Base-by-base conservation (phyloP, 2,329 filamentous ascomycete genomes). In the Blumeria graminis region DNA sequence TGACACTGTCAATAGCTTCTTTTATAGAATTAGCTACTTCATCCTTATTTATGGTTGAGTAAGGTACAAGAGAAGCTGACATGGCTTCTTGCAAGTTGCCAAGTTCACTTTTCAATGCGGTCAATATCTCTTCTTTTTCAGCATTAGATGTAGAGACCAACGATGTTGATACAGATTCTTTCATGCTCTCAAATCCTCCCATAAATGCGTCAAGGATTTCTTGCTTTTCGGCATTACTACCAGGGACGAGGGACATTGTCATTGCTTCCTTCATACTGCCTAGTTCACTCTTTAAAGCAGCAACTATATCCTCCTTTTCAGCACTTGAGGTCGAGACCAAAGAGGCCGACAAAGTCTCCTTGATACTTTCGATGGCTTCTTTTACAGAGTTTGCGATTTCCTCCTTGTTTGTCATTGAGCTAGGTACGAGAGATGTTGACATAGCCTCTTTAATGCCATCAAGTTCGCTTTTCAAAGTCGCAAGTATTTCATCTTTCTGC, bases 301-400 rank as follows among this genome's bases (percentile, higher is more conserved):
- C n/a, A n/a, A n/a, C n/a, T n/a, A n/a, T n/a, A n/a, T n/a, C n/a
- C n/a, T n/a, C n/a, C n/a, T n/a, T n/a, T n/a, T n/a, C n/a, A n/a
- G 22, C 22, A 28, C 22, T 28, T 28, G 22, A 28, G 22, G 22
- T 48, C 1, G 45, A 48, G 33, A 10, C 67, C 6, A 81, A 62
- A 28, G 74, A 74, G 38, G 71, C 69, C 7, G 74, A 70, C 52
- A 82, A 68, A 1, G 72, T 74, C 59, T 80, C 76, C 38, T 78
- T 76, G 28, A 84, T 69, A 56, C 75, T 72, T 55, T 78, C 75
- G 51, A 84, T 74, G 61, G 84, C 80, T 35, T 75, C 73, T 60
- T 76, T 60, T 36, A 67, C 58, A 32, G 58, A 56, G 58, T 86
- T 82, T 46, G 81, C 74, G 13, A 74, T 76, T 43, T 48, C 45